Evolutionary conservation across 306 rosid species (phyloP), one percentile per base, ranked within the genome.

Genomic region (Castanea crenata): DNA sequence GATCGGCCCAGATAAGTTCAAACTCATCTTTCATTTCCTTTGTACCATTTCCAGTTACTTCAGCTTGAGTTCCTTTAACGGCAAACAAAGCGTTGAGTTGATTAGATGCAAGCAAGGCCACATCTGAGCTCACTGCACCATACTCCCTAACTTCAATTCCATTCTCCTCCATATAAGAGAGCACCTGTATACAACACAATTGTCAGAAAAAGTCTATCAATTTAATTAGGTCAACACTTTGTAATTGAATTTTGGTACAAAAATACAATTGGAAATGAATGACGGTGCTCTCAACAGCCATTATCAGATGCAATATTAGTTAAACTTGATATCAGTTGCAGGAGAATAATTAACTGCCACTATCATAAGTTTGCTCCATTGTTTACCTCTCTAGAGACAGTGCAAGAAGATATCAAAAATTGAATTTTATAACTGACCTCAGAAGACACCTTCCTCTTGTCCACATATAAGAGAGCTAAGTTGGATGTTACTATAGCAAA

Each of bases 111-210:
- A 96, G 98, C 86, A 89, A 83, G 69, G 80, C 83, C 25, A 81
- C 94, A 80, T 96, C 98, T 44, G 85, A 83, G 85, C 86, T 84
- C 65, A 93, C 91, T 2, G 83, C 93, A 62, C 79, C 80, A 75
- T 96, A 96, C 51, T 93, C 99, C 78, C 90, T 89, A 76, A 96
- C 85, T 87, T 87, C 90, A 82, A 93, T 91, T 78, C 94, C 94
- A 65, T 93, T 90, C 69, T 87, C 84, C 79, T 87, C 88, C 79
- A 93, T 74, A 79, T 90, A 89, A 75, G 76, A 34, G 78, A 84
- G 86, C 57, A 93, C 97, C 99, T 96, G 88, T 80, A 82, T 56
- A 84, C 23, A 69, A 74, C 13, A 82, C 49, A 65, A 55, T 75
- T 31, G 5, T 71, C 49, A 77, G 59, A 68, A 20, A 73, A 55